phyloP scores from a whole-genome alignment of 169 alveolate species.

The Babesia ovata region DNA sequence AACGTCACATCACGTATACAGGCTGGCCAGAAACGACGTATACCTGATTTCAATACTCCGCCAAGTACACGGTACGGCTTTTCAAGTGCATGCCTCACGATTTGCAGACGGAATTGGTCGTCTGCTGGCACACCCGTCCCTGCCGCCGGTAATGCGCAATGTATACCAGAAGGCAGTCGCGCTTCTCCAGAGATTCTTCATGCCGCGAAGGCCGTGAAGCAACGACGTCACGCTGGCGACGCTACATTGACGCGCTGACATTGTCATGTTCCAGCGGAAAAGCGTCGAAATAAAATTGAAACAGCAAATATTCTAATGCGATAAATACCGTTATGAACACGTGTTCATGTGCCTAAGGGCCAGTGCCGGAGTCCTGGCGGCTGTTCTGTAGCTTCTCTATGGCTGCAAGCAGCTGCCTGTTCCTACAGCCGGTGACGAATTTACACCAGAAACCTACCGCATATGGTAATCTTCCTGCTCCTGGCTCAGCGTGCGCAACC shows the following conservation, averaged over 20 bases:
- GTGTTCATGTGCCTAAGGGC: not conserved
- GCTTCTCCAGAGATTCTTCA: not conserved
- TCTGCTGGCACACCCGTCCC: not conserved
- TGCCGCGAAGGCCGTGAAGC: slow-evolving; percentile 1
- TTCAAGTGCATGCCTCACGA: not conserved
- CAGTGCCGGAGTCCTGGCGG: not conserved
- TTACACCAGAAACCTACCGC: not conserved
- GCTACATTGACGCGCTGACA: too few species aligned
- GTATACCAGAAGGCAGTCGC: not conserved
- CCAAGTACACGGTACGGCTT: slow-evolving; percentile 19
- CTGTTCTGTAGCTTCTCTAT: slow-evolving; percentile 51
- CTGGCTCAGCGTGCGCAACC: slow-evolving; percentile 26
- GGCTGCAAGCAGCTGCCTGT: slow-evolving; percentile 37
- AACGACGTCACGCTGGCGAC: too few species aligned
- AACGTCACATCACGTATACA: not conserved
- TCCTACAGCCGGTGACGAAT: slow-evolving; percentile 8
- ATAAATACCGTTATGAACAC: too few species aligned
- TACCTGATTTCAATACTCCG: slow-evolving; percentile 1
- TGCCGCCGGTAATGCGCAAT: slow-evolving; percentile 9
- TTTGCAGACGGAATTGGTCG: not conserved
- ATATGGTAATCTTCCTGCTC: slow-evolving; percentile 44
- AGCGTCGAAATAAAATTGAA: too few species aligned
- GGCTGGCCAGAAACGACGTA: slow-evolving; percentile 27
- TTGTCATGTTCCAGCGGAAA: too few species aligned
- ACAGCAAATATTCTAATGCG: too few species aligned